These are phyloP conservation scores for Metarhizium brunneum DNA, from an alignment of 2,329 filamentous ascomycete genomes.

Conservation along the genomic window DNA sequence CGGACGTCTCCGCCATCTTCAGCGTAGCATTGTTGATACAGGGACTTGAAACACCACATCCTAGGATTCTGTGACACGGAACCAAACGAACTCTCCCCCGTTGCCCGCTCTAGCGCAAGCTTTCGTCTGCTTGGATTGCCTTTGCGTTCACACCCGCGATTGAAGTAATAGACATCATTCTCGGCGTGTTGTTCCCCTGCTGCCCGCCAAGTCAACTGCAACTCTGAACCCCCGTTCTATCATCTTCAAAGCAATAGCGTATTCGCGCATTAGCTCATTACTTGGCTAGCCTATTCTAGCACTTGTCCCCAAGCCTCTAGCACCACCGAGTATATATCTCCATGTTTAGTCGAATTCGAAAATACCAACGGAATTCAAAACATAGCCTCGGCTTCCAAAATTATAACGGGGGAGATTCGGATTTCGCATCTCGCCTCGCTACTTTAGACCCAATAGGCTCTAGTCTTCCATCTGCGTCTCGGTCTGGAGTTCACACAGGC, in stretches of 20 bases:
- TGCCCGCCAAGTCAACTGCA: neutral
- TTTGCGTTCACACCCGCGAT: neutral
- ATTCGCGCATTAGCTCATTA: neutral
- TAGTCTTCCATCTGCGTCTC: neutral
- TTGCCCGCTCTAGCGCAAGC: neutral
- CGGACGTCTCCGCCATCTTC: conserved; percentile 7
- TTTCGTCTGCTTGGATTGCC: neutral
- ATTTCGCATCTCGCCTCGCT: neutral
- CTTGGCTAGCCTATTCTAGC: neutral
- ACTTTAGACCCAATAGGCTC: conserved; percentile 1
- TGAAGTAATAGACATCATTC: neutral
- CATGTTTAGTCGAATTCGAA: conserved; percentile 29
- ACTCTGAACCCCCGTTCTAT: neutral
- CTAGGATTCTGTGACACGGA: conserved; percentile 3
- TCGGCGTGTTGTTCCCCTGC: neutral
- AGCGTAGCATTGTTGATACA: conserved; percentile 8
- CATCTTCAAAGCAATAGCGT: neutral
- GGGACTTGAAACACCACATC: conserved; percentile 11
- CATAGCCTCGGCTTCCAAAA: conserved; percentile 9
- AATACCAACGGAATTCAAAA: conserved; percentile 18
- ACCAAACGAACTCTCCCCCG: conserved; percentile 1
- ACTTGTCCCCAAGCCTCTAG: neutral
- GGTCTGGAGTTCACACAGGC: neutral
- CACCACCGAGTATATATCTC: conserved; percentile 10
- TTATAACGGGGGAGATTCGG: conserved; percentile 4